phyloP scores from a whole-genome alignment of 23 red algal genomes.

The Agarophyton chilense region DNA sequence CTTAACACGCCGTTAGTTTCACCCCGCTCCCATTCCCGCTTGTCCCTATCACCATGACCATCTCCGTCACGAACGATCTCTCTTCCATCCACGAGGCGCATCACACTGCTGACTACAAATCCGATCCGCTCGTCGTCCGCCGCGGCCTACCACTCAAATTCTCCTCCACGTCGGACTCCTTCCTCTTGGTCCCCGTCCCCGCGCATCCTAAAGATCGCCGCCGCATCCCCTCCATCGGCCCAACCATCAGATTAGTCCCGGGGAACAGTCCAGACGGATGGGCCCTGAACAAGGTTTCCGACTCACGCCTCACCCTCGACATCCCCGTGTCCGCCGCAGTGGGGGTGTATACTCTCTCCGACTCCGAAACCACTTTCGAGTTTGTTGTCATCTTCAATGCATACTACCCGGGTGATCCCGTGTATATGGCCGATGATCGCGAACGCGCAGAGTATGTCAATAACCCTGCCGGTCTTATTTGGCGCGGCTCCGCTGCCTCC shows the following conservation, averaged over 20 bases:
- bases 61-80: neutral
- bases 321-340: neutral
- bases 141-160: slow-evolving; percentile 7
- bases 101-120: neutral
- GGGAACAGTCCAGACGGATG: neutral
- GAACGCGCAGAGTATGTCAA: neutral
- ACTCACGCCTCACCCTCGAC: neutral
- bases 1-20: no score
- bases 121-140: slow-evolving; percentile 2
- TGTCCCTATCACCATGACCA: slow-evolving; percentile 3
- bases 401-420: neutral
- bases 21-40: no score
- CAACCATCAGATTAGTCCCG: neutral
- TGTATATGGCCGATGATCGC: neutral
- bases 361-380: neutral
- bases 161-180: neutral
- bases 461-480: neutral
- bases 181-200: neutral
- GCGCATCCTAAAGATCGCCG: neutral
- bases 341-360: neutral
- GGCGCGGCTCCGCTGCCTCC: neutral
- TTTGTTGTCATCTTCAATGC: slow-evolving; percentile 31
- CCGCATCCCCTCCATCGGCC: neutral
- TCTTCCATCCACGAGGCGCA: neutral
- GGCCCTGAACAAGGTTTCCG: neutral